Evolutionary conservation across 768 basidiomycete species (phyloP).

Genomic region (Candolleomyces aberdarensis): DNA sequence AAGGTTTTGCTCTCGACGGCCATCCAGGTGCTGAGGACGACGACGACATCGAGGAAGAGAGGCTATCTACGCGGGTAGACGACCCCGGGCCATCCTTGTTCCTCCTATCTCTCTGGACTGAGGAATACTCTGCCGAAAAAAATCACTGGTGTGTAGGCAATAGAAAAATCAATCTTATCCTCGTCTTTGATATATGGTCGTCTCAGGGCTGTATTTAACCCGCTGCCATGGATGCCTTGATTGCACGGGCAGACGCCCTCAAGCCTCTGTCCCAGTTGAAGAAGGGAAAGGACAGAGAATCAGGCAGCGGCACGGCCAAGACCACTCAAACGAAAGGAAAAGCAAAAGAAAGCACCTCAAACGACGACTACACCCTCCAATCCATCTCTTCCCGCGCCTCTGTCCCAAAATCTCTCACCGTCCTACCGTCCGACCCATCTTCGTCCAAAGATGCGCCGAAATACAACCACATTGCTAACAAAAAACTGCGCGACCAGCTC

Average conservation of each 20-base stretch:
- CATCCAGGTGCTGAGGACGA: no score
- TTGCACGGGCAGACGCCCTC: constrained; percentile 66
- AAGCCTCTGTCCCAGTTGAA: constrained; percentile 38
- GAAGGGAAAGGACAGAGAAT: constrained; percentile 35
- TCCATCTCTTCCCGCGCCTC: constrained; percentile 59
- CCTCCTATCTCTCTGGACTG: no score
- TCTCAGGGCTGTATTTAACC: neutral
- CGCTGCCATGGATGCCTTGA: constrained; percentile 61
- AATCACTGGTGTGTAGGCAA: no score
- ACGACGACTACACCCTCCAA: constrained; percentile 49
- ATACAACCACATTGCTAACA: constrained; percentile 65
- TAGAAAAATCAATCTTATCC: no score
- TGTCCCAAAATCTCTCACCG: constrained; percentile 64
- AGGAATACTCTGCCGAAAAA: no score
- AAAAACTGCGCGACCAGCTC: constrained; percentile 72
- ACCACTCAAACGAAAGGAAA: constrained; percentile 7
- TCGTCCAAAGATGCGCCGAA: constrained; percentile 32
- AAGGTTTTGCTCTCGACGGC: no score
- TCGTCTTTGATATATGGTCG: no score
- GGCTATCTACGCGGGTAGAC: no score
- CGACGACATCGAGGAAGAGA: no score
- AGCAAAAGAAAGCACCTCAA: constrained; percentile 18
- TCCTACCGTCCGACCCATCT: constrained; percentile 32
- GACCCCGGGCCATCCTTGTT: no score
- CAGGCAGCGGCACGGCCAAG: constrained; percentile 19